Evolutionary conservation across 495 filamentous ascomycete genomes (phyloP).

Genomic region (Lepraria neglecta): DNA sequence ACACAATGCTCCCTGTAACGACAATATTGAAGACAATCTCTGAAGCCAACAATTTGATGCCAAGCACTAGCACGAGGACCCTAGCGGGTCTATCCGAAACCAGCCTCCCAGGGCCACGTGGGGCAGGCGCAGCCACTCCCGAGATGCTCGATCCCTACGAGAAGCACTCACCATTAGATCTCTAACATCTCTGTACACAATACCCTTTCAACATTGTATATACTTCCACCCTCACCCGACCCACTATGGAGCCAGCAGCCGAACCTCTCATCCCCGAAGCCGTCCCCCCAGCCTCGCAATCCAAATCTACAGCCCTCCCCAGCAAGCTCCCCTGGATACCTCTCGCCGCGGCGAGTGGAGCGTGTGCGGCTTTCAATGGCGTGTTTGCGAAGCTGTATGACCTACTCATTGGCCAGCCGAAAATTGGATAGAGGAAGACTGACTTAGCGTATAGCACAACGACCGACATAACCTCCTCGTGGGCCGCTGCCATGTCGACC

Average conservation of each 20-base stretch:
- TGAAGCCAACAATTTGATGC: too few species aligned
- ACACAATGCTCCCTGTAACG: too few species aligned
- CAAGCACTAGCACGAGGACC: too few species aligned
- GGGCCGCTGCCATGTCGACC: conserved; percentile 58
- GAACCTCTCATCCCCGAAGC: conserved; percentile 20
- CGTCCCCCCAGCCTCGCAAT: background rate
- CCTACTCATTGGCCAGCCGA: background rate
- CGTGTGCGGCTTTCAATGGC: conserved; percentile 88
- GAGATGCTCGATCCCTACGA: too few species aligned
- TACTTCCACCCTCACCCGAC: background rate
- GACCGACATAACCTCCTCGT: conserved; percentile 66
- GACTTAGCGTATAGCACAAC: conserved; percentile 57
- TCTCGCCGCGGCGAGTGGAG: conserved; percentile 75
- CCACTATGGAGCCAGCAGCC: conserved; percentile 13
- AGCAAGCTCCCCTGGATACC: conserved; percentile 58
- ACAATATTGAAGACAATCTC: too few species aligned
- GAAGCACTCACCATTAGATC: too few species aligned
- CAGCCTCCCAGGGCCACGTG: too few species aligned
- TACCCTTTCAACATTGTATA: background rate
- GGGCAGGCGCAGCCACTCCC: too few species aligned
- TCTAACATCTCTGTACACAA: background rate
- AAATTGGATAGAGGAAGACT: conserved; percentile 3
- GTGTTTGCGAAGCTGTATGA: conserved; percentile 91
- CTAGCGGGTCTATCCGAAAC: too few species aligned
- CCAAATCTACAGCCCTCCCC: background rate